Evolutionary conservation across 2,329 filamentous ascomycete genomes (phyloP).

Genomic region (Pseudogymnoascus sp.): DNA sequence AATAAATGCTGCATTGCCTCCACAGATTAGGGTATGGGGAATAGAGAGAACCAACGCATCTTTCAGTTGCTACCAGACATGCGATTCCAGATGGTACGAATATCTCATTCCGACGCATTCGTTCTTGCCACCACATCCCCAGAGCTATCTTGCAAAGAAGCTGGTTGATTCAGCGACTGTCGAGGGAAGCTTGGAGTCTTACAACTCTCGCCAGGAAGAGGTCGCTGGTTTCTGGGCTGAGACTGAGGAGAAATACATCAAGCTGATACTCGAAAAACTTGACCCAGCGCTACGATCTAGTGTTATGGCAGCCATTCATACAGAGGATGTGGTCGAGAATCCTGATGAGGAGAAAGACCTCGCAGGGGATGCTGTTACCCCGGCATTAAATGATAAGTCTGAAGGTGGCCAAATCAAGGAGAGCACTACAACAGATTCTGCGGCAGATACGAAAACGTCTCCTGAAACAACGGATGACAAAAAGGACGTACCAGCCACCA

Average conservation of each 20-base stretch:
- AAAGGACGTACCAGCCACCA: neutral
- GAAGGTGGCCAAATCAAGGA: neutral
- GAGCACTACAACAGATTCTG: neutral
- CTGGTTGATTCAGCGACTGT: slow-evolving; percentile 71
- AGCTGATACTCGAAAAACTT: slow-evolving; percentile 56
- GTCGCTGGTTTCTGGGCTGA: slow-evolving; percentile 75
- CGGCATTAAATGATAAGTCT: slow-evolving; percentile 13
- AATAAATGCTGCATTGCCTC: slow-evolving; percentile 77
- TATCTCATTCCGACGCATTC: slow-evolving; percentile 92
- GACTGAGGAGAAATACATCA: slow-evolving; percentile 72
- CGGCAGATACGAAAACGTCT: neutral
- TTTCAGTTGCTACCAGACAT: slow-evolving; percentile 92
- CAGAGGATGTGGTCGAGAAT: slow-evolving; percentile 24
- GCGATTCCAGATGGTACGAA: slow-evolving; percentile 94
- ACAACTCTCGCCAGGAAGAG: slow-evolving; percentile 63
- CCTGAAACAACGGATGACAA: neutral
- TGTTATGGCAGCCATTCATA: slow-evolving; percentile 55
- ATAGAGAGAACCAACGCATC: slow-evolving; percentile 80
- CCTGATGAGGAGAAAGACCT: slow-evolving; percentile 17
- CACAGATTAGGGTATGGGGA: slow-evolving; percentile 93
- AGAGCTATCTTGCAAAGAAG: slow-evolving; percentile 75
- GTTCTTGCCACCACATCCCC: slow-evolving; percentile 84
- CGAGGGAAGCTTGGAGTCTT: slow-evolving; percentile 61
- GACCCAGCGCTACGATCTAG: slow-evolving; percentile 55
- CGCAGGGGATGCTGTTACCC: slow-evolving; percentile 16